Base-by-base conservation (phyloP, 2,329 filamentous ascomycete species). In the Trichoderma aggressivum region DNA sequence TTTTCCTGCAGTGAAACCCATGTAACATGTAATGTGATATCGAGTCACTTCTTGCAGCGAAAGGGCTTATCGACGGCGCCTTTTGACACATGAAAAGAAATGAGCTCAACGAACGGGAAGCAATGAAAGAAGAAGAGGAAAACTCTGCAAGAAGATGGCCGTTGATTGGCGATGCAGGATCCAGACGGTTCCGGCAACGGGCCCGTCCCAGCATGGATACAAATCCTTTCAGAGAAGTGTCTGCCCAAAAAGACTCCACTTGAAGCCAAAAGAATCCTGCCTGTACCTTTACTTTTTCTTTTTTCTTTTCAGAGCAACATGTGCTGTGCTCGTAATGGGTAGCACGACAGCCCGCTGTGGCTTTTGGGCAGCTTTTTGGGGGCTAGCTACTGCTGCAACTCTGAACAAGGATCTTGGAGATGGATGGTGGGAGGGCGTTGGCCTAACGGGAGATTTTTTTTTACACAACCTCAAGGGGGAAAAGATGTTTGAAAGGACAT, bases 91-190 rank as follows among this genome's bases (percentile, higher is more conserved):
- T 18, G 55, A 59, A 18, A 18, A 34, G 11, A 53, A n/a, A 16
- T 53, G 47, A n/a, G n/a, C n/a, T 21, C 47, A 24, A 7, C 21
- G 24, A 56, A 56, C 18, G 3, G 30, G 0, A 1, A 30, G 14
- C 7, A 16, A 10, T 8, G 11, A 16, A 43, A 50, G 7, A 66
- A 12, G 34, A 32, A 63, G 36, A 71, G 34, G 14, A 71, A 67
- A 71, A 71, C 58, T 68, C 63, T 68, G 70, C 70, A 71, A 24
- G n/a, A 12, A 43, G 3, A 34, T 10, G 56, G 30, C 32, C 50
- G 56, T 50, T 71, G 70, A 71, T 71, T 71, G 70, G 70, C 50
- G 50, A 65, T 50, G 26, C 36, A 24, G 30, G 53, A 58, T 60
- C 21, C 61, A 60, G 39, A 30, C 61, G 39, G 26, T 12, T 55